These are phyloP conservation scores for Rosa lucieae DNA, from an alignment of 306 rosid genomes.

Conservation along the genomic window DNA sequence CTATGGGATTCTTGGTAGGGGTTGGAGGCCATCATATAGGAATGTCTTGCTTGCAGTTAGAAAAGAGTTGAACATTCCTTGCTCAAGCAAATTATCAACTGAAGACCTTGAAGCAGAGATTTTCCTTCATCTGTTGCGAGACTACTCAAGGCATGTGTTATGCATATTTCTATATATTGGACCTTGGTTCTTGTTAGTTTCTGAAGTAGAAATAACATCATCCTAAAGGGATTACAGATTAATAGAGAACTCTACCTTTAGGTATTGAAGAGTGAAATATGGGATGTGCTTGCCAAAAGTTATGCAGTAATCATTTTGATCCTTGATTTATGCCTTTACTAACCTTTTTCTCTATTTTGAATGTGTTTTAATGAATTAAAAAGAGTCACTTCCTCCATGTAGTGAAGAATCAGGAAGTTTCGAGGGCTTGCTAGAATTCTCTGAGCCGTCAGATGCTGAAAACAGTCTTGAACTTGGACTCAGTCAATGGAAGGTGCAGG, in stretches of 20 bases:
- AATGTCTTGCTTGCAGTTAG: constrained; percentile 78
- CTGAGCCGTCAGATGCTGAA: constrained; percentile 37
- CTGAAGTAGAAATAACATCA: not conserved
- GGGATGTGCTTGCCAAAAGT: not conserved
- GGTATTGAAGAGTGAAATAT: not conserved
- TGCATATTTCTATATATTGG: not conserved
- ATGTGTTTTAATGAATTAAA: constrained; percentile 23
- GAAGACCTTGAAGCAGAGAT: constrained; percentile 92
- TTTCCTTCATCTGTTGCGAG: constrained; percentile 82
- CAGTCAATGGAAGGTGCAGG: constrained; percentile 67
- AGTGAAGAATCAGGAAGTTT: constrained; percentile 61
- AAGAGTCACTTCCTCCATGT: constrained; percentile 30
- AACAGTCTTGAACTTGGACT: constrained; percentile 70
- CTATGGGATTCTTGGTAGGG: constrained; percentile 49
- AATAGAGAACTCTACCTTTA: not conserved
- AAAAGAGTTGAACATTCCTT: constrained; percentile 61
- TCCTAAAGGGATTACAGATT: not conserved
- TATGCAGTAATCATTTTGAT: not conserved
- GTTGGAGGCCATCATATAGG: constrained; percentile 97
- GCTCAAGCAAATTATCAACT: constrained; percentile 71
- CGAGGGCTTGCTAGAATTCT: constrained; percentile 32
- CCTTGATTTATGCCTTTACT: not conserved
- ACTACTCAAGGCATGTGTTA: constrained; percentile 46
- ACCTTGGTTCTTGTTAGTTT: not conserved
- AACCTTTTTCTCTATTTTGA: not conserved